Conservation (phyloP, 1,284 basidiomycete genomes). For the Heterobasidion occidentale region DNA sequence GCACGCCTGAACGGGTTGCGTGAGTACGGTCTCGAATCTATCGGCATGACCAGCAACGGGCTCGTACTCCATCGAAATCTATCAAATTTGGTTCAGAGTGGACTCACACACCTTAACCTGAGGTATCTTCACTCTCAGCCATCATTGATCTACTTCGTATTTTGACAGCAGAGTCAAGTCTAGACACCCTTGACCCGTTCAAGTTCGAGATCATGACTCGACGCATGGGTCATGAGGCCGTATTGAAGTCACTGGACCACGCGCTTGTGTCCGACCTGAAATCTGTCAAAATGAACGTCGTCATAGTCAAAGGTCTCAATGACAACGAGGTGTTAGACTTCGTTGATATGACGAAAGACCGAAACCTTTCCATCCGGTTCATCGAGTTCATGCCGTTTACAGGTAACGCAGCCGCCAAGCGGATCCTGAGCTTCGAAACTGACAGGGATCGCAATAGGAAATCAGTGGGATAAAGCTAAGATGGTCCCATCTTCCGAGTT, state of each 20-base stretch:
- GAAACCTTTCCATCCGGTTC: constrained; percentile 68
- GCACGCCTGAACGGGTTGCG: constrained; percentile 51
- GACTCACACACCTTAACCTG: constrained; percentile 78
- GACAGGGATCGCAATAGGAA: constrained; percentile 38
- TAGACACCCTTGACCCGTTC: constrained; percentile 83
- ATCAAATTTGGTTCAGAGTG: constrained; percentile 57
- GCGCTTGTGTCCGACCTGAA: constrained; percentile 48
- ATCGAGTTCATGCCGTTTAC: constrained; percentile 95
- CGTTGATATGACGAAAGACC: constrained; percentile 64
- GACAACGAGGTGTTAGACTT: constrained; percentile 75
- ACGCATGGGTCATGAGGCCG: constrained; percentile 66
- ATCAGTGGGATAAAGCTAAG: constrained; percentile 78
- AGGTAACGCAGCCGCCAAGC: constrained; percentile 31
- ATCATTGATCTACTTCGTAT: neutral
- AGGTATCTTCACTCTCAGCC: constrained; percentile 36
- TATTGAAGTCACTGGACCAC: constrained; percentile 58
- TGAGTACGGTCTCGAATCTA: constrained; percentile 56
- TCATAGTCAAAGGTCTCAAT: constrained; percentile 77
- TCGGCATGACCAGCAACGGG: constrained; percentile 86
- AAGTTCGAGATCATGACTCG: constrained; percentile 86
- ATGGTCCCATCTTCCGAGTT: constrained; percentile 71
- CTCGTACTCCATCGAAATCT: constrained; percentile 69
- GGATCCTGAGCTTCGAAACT: neutral
- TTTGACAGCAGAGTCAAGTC: constrained; percentile 28
- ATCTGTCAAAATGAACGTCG: constrained; percentile 77